phyloP scores from a whole-genome alignment of 345 rosid species.

The Pugionium cornutum region DNA sequence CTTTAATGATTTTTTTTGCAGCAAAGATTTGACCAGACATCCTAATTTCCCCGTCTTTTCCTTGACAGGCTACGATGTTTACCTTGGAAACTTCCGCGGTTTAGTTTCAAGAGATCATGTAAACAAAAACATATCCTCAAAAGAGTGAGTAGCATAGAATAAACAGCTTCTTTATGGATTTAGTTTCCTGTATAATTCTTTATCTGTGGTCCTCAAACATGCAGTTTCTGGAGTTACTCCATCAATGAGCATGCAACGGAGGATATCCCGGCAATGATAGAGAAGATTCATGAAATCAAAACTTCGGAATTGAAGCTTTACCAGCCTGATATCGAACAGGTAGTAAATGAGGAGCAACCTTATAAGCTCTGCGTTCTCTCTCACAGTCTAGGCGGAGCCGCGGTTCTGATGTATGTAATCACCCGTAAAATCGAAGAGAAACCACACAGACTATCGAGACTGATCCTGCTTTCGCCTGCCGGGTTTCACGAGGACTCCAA shows the following conservation, averaged over 20 bases:
- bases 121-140: conserved; percentile 74
- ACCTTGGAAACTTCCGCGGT: conserved; percentile 89
- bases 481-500: conserved; percentile 85
- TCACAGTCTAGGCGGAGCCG: conserved; percentile 98
- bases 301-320: conserved; percentile 67
- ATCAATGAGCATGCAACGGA: conserved; percentile 87
- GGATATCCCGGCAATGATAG: conserved; percentile 87
- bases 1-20: not conserved
- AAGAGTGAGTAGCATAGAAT: conserved; percentile 51
- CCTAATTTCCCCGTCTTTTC: not conserved
- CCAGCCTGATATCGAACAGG: conserved; percentile 61
- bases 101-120: conserved; percentile 90
- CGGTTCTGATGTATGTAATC: conserved; percentile 70
- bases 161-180: conserved; percentile 12
- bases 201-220: conserved; percentile 16
- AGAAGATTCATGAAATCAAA: conserved; percentile 89
- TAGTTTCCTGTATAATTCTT: conserved; percentile 2
- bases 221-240: conserved; percentile 90
- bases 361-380: conserved; percentile 81
- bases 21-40: conserved; percentile 4
- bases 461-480: conserved; percentile 83
- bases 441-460: conserved; percentile 77
- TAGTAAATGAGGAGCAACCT: conserved; percentile 56
- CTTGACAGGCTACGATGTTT: conserved; percentile 81
- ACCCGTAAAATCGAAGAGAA: conserved; percentile 65